Percentiles rank a stretch among this genome's conserved stretches.
Conservation (phyloP, 2,329 filamentous ascomycete genomes). For the Exophiala bonariae region DNA sequence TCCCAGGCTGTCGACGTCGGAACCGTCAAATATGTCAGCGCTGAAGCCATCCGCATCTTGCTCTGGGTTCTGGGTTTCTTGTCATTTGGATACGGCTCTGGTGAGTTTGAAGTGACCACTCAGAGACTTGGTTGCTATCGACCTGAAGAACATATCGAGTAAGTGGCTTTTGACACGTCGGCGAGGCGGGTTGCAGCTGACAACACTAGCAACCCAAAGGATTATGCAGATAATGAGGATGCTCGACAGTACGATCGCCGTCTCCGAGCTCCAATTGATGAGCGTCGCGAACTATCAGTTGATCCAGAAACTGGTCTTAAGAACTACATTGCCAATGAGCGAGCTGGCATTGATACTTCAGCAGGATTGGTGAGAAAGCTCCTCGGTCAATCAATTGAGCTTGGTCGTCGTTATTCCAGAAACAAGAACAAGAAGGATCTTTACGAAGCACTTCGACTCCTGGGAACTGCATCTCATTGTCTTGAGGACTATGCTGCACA, state of each 20-base stretch:
- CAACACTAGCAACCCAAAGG: conserved; percentile 58
- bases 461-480: conserved; percentile 88
- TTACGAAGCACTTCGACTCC: conserved; percentile 79
- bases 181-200: background rate
- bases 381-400: conserved; percentile 71
- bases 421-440: conserved; percentile 72
- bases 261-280: conserved; percentile 79
- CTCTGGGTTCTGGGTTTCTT: conserved; percentile 89
- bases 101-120: conserved; percentile 81
- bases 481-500: conserved; percentile 91
- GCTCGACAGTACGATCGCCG: conserved; percentile 78
- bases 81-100: conserved; percentile 79
- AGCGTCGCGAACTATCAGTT: conserved; percentile 73
- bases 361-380: conserved; percentile 73
- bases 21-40: conserved; percentile 85
- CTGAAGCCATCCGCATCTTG: conserved; percentile 85
- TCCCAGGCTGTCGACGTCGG: conserved; percentile 92
- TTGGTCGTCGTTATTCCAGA: conserved; percentile 72
- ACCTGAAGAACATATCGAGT: conserved; percentile 79
- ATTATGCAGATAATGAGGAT: conserved; percentile 87
- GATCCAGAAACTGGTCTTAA: conserved; percentile 77
- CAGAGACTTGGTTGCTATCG: conserved; percentile 79
- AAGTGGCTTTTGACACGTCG: conserved; percentile 43
- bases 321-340: conserved; percentile 91
- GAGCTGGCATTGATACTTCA: conserved; percentile 75